Conservation (phyloP, 2,329 filamentous ascomycete genomes). For the Chaetomium sp. region DNA sequence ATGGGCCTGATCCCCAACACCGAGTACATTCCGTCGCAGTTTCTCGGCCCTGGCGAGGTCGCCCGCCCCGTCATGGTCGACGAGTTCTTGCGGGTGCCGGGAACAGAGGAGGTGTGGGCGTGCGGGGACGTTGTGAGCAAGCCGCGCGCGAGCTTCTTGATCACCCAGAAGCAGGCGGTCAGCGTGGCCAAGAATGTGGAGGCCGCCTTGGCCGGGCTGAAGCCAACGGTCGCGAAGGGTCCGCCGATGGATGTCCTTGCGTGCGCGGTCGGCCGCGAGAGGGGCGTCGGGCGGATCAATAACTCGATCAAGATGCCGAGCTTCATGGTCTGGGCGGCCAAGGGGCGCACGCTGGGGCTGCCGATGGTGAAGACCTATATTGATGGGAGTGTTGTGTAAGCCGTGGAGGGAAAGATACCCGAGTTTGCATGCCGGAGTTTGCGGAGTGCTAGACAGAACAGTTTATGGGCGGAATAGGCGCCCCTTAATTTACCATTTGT, state of each 20-base stretch:
- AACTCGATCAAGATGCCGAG: constrained; percentile 53
- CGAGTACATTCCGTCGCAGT: constrained; percentile 50
- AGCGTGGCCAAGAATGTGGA: constrained; percentile 58
- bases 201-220: constrained; percentile 49
- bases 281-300: constrained; percentile 53
- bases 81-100: constrained; percentile 52
- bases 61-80: constrained; percentile 53
- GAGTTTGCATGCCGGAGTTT: background rate
- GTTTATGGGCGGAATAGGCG: background rate
- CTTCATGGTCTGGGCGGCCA: constrained; percentile 53
- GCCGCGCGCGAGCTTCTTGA: constrained; percentile 49
- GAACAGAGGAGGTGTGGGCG: constrained; percentile 53
- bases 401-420: background rate
- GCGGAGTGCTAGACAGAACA: background rate
- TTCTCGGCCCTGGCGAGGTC: constrained; percentile 44
- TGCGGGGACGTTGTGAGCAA: constrained; percentile 56
- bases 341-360: constrained; percentile 54
- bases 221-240: constrained; percentile 48
- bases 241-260: constrained; percentile 53
- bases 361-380: constrained; percentile 50
- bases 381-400: constrained; percentile 52
- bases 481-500: background rate
- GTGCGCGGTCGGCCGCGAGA: constrained; percentile 52
- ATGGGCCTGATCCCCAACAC: constrained; percentile 59
- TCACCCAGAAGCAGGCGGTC: constrained; percentile 55